phyloP scores from a whole-genome alignment of 495 filamentous ascomycete genomes.

The Tuber borchii region DNA sequence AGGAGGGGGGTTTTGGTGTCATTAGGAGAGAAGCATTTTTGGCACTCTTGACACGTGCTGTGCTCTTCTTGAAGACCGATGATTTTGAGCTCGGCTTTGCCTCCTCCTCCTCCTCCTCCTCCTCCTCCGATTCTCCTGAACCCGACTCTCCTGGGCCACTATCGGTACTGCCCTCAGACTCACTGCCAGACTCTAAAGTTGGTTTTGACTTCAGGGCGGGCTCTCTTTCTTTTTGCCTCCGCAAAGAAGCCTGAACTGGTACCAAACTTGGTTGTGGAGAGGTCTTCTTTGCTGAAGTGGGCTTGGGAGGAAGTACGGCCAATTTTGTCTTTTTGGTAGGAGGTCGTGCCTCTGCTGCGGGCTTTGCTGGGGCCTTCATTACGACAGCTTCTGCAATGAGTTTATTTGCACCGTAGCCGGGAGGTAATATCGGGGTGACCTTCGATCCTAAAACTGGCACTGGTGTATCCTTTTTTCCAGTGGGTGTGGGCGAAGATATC shows the following conservation, averaged over 20 bases:
- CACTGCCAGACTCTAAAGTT: not conserved
- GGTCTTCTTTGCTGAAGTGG: not conserved
- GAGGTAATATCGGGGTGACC: conserved; percentile 34
- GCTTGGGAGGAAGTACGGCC: not conserved
- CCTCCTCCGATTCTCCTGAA: not conserved
- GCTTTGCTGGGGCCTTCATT: not conserved
- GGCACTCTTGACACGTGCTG: not conserved
- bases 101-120: not conserved
- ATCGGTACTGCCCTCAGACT: not conserved
- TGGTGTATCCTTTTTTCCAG: not conserved
- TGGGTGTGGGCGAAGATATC: conserved; percentile 22
- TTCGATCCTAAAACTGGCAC: conserved; percentile 8
- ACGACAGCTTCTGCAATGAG: not conserved
- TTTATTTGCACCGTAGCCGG: conserved; percentile 14
- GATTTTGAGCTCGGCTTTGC: not conserved
- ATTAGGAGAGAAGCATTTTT: not conserved
- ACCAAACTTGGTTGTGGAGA: not conserved
- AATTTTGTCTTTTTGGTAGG: conserved; percentile 5
- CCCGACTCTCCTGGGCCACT: not conserved
- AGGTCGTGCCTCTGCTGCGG: not conserved
- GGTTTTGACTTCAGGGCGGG: not conserved
- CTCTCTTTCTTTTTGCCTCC: not conserved
- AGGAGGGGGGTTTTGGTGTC: not conserved
- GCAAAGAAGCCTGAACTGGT: not conserved
- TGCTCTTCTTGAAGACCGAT: not conserved